Evolutionary conservation across 108 stramenopile genomes (phyloP).

Genomic region (Pseudonitzschia pungens): DNA sequence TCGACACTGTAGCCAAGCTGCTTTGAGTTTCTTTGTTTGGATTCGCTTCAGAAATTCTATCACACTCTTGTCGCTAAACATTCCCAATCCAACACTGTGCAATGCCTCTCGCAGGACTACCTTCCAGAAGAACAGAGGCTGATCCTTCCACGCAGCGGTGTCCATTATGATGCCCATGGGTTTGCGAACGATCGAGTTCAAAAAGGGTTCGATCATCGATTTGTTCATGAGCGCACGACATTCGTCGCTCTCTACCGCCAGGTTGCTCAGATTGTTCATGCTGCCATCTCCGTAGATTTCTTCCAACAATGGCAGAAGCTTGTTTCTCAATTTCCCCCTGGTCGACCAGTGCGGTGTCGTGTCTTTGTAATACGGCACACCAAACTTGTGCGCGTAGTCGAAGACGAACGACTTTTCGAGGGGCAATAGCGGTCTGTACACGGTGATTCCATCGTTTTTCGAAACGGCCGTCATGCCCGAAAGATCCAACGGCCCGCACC

Average conservation of each 20-base stretch:
- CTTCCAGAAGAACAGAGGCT: conserved; percentile 82
- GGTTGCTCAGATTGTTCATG: conserved; percentile 76
- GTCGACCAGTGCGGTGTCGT: conserved; percentile 93
- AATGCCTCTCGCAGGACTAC: conserved; percentile 76
- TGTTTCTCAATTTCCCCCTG: conserved; percentile 91
- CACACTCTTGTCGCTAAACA: conserved; percentile 86
- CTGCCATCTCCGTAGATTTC: conserved; percentile 96
- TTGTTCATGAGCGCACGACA: conserved; percentile 64
- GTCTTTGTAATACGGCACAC: conserved; percentile 96
- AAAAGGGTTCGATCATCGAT: conserved; percentile 64
- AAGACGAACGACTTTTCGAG: conserved; percentile 75
- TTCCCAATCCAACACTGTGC: conserved; percentile 73
- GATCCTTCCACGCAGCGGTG: conserved; percentile 61
- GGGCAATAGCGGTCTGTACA: conserved; percentile 88
- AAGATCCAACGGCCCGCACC: conserved; percentile 83
- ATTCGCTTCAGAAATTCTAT: conserved; percentile 60
- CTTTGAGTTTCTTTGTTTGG: conserved; percentile 30
- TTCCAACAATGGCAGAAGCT: conserved; percentile 87
- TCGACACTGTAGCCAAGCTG: conserved; percentile 88
- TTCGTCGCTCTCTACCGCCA: conserved; percentile 83
- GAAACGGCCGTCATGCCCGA: conserved; percentile 89
- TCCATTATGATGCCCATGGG: conserved; percentile 78
- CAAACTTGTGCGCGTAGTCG: conserved; percentile 91
- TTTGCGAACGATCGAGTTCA: conserved; percentile 43
- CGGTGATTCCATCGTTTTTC: conserved; percentile 80